Evolutionary conservation across 768 basidiomycete species (phyloP), one percentile per base, ranked within the genome.

Genomic region (Pluteus cervinus): DNA sequence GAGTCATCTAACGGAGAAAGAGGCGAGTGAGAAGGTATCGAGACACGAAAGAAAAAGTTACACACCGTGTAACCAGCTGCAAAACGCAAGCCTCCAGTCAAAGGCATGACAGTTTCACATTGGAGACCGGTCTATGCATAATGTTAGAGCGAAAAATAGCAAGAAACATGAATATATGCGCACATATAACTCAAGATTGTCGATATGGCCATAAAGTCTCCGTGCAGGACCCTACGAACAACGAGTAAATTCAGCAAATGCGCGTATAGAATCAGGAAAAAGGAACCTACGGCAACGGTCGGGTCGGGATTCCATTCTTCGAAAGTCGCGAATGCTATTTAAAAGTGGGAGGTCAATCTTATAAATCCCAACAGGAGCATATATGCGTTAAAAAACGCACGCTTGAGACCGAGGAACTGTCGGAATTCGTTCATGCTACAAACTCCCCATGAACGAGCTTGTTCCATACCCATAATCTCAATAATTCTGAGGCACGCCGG

Each of bases 371-470:
- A 12, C 29, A 11, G 11, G 24, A 24, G 53, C 59, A 9, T 24
- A n/a, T n/a, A n/a, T n/a, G n/a, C n/a, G n/a, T n/a, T n/a, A n/a
- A n/a, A n/a, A n/a, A n/a, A n/a, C n/a, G n/a, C n/a, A 63, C 67
- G 54, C 49, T 65, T 67, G 12, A 77, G 50, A 9, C 70, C 70
- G 25, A 77, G 43, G 55, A 70, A 71, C 48, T 60, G 49, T 30
- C 75, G 58, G 54, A 76, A 76, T 51, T 76, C 73, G 39, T 76
- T 78, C 65, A 75, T 65, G 4, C 71, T 67, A 47, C 73, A 73
- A 1, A 69, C 63, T 22, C 76, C 76, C 76, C 77, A 79, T 4
- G 44, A 44, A 29, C 79, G 55, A 3, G 71, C 66, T 53, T 77
- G 75, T 32, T 62, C 53, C 26, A 81, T 78, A 1, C 69, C 71